A percentile compares a stretch with the other conserved stretches of the same genome.
phyloP scores from a whole-genome alignment of 2,329 filamentous ascomycete species.

The Ophiosphaerella korrae region DNA sequence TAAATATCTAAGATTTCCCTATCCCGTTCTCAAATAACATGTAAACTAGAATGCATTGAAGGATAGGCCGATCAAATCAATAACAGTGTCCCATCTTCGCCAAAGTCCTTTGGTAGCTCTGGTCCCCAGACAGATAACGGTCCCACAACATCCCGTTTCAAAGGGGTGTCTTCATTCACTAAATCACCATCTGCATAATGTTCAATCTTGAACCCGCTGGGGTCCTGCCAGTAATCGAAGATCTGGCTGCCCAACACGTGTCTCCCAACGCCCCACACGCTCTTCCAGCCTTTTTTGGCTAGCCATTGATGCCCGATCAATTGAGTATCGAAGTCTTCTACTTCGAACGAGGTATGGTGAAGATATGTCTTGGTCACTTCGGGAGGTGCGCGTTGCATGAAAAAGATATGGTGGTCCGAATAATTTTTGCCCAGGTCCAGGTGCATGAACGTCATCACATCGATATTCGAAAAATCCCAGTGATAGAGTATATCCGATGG shows the following conservation, averaged over 20 bases:
- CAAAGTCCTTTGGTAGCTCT: no score
- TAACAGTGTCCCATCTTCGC: no score
- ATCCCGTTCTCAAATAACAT: no score
- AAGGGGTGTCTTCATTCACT: constrained; percentile 63
- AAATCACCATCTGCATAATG: constrained; percentile 75
- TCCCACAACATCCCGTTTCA: constrained; percentile 48
- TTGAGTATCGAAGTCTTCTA: constrained; percentile 72
- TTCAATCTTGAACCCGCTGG: constrained; percentile 66
- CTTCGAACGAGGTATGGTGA: constrained; percentile 72
- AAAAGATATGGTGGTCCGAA: constrained; percentile 63
- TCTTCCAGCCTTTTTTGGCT: constrained; percentile 64
- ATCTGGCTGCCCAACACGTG: constrained; percentile 74
- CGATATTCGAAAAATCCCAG: constrained; percentile 58
- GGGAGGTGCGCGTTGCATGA: constrained; percentile 33
- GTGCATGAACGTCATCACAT: constrained; percentile 35
- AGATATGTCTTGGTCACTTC: constrained; percentile 51
- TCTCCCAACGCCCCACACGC: constrained; percentile 72
- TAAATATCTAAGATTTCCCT: no score
- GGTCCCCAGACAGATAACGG: no score
- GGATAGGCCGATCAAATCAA: no score
- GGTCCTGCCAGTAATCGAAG: constrained; percentile 75
- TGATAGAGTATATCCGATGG: no score
- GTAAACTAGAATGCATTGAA: no score
- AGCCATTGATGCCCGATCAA: constrained; percentile 73
- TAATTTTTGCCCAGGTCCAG: constrained; percentile 46